Conservation (phyloP, 2,329 filamentous ascomycete genomes). For the Mycosphaerella sp. region DNA sequence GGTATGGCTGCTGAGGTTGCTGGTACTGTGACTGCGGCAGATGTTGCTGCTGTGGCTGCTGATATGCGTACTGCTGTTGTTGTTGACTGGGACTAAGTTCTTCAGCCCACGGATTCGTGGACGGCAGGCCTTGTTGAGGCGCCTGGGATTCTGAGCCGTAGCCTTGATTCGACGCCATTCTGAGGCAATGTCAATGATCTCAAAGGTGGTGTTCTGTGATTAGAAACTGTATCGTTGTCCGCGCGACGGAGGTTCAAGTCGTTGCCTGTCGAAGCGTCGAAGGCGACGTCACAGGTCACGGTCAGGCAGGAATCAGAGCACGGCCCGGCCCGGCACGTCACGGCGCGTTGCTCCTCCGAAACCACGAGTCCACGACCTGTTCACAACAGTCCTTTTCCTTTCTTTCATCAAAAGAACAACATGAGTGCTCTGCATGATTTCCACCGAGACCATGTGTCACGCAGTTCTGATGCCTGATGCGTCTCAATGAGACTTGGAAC, state of each 20-base stretch:
- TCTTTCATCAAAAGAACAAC: too few species aligned
- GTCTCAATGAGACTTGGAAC: not conserved
- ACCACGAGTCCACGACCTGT: too few species aligned
- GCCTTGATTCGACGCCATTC: slow-evolving; percentile 17
- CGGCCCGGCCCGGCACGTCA: too few species aligned
- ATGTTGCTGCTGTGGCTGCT: slow-evolving; percentile 1
- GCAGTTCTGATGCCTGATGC: not conserved
- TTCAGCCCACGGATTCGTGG: slow-evolving; percentile 21
- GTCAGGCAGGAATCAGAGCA: too few species aligned
- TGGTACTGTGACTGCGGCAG: slow-evolving; percentile 7
- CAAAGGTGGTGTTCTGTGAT: too few species aligned
- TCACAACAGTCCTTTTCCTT: too few species aligned
- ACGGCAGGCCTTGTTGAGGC: slow-evolving; percentile 12
- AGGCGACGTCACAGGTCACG: not conserved
- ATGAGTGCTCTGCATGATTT: not conserved
- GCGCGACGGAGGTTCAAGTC: not conserved
- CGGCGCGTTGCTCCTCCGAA: too few species aligned
- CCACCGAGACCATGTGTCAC: not conserved
- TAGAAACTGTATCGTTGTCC: not conserved
- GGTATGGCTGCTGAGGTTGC: slow-evolving; percentile 2
- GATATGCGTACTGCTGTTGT: slow-evolving; percentile 6
- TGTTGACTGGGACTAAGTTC: slow-evolving; percentile 1
- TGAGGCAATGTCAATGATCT: not conserved
- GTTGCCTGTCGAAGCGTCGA: not conserved
- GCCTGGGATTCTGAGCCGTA: slow-evolving; percentile 10